These are phyloP conservation scores for Echinosphaeria canescens DNA, from an alignment of 2,329 filamentous ascomycete genomes.

Conservation along the genomic window DNA sequence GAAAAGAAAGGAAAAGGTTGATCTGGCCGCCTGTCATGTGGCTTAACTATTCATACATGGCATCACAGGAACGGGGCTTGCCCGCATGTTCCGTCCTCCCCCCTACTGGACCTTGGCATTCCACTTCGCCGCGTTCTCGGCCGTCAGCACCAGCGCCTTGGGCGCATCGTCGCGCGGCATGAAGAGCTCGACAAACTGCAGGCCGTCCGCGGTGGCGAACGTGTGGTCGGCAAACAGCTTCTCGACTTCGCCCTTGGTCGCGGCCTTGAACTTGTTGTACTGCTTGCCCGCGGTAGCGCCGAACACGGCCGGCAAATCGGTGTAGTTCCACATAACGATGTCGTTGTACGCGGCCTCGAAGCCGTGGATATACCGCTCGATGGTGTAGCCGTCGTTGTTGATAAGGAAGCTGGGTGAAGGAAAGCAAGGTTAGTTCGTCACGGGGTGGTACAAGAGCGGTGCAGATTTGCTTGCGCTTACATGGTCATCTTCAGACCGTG, in stretches of 20 bases:
- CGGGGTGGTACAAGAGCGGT: background rate
- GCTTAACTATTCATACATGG: no score
- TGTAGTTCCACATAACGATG: constrained; percentile 51
- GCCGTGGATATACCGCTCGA: constrained; percentile 75
- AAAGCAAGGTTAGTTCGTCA: background rate
- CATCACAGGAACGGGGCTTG: no score
- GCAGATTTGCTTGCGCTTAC: constrained; percentile 22
- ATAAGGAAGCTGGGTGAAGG: constrained; percentile 42
- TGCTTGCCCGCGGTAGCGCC: constrained; percentile 33
- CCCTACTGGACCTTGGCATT: constrained; percentile 26
- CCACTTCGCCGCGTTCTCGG: constrained; percentile 44
- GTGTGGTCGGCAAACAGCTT: constrained; percentile 38
- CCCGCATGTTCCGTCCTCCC: background rate
- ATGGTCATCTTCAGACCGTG: constrained; percentile 57
- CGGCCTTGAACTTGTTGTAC: constrained; percentile 42
- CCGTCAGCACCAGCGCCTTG: constrained; percentile 43
- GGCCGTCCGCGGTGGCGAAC: constrained; percentile 32
- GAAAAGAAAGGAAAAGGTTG: no score
- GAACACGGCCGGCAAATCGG: constrained; percentile 44
- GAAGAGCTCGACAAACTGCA: constrained; percentile 63
- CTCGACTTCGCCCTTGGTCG: constrained; percentile 47
- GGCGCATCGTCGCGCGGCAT: constrained; percentile 68
- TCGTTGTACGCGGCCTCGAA: constrained; percentile 68
- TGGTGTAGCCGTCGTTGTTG: constrained; percentile 77
- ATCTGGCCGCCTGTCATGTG: no score